Conservation (phyloP, 805 yeast genomes). For the Maudiozyma barnettii region DNA sequence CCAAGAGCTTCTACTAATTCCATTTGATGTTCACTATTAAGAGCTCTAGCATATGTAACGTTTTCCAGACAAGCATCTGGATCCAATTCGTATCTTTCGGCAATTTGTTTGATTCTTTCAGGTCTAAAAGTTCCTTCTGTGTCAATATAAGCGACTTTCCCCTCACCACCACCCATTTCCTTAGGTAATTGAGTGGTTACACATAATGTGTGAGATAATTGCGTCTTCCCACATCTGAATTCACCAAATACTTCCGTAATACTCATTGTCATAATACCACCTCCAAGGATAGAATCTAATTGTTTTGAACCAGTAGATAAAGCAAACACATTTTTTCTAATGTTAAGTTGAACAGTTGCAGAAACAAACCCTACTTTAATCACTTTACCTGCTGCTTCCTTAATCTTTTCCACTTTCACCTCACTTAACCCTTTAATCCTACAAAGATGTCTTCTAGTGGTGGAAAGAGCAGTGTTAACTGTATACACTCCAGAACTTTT, state of each 20-base stretch:
- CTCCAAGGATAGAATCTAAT: constrained; percentile 59
- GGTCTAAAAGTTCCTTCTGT: constrained; percentile 81
- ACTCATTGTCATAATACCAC: constrained; percentile 68
- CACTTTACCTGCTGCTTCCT: constrained; percentile 61
- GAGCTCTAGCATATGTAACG: constrained; percentile 66
- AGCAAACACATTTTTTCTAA: constrained; percentile 53
- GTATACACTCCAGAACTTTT: constrained; percentile 61
- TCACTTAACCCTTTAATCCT: constrained; percentile 67
- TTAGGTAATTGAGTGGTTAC: constrained; percentile 67
- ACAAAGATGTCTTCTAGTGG: constrained; percentile 54
- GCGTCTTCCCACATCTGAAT: constrained; percentile 76
- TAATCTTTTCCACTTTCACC: constrained; percentile 67
- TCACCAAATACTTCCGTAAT: constrained; percentile 77
- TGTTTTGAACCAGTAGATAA: constrained; percentile 66
- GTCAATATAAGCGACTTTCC: constrained; percentile 69
- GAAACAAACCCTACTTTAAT: constrained; percentile 63
- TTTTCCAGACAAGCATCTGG: constrained; percentile 62
- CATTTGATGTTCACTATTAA: constrained; percentile 71
- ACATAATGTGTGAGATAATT: constrained; percentile 67
- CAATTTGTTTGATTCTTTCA: constrained; percentile 53
- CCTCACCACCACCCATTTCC: constrained; percentile 69
- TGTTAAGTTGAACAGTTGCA: constrained; percentile 57
- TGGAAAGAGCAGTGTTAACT: constrained; percentile 46
- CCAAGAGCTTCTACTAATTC: constrained; percentile 63
- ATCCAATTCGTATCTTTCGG: constrained; percentile 58